Evolutionary conservation across 192 early-diverging fungal species (phyloP).

Genomic region (Obelidium mucronatum): DNA sequence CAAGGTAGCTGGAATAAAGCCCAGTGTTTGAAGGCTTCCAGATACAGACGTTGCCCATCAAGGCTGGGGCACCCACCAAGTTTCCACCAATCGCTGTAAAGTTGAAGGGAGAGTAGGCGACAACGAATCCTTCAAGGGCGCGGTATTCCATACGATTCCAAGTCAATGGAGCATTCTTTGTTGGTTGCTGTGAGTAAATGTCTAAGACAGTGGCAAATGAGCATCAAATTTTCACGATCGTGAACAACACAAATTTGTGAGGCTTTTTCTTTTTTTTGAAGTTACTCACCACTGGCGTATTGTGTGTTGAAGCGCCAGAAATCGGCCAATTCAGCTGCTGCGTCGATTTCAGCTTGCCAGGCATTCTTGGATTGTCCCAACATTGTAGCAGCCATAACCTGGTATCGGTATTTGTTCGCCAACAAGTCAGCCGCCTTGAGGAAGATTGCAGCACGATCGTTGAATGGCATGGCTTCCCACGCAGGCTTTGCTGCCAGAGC

Average conservation of each 20-base stretch:
- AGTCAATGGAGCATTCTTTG: slow-evolving; percentile 78
- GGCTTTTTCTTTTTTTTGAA: background rate
- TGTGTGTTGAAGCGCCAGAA: slow-evolving; percentile 96
- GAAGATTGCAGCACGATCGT: slow-evolving; percentile 94
- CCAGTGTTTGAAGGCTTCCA: slow-evolving; percentile 96
- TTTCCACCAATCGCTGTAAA: slow-evolving; percentile 99
- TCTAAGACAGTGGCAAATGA: slow-evolving; percentile 52
- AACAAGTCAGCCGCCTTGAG: slow-evolving; percentile 97
- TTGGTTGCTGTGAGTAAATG: slow-evolving; percentile 92
- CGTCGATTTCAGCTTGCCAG: slow-evolving; percentile 99
- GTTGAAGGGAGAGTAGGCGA: slow-evolving; percentile 98
- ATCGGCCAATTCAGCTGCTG: slow-evolving; percentile 93
- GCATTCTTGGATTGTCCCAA: slow-evolving; percentile 98
- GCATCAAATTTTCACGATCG: background rate
- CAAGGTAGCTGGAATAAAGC: slow-evolving; percentile 89
- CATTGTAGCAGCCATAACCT: slow-evolving; percentile 86
- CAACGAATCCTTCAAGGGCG: slow-evolving; percentile 96
- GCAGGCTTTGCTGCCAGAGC: slow-evolving; percentile 82
- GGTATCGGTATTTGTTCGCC: slow-evolving; percentile 86
- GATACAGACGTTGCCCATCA: slow-evolving; percentile 98
- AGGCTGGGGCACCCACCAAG: slow-evolving; percentile 87
- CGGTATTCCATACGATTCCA: slow-evolving; percentile 99
- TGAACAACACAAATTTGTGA: background rate
- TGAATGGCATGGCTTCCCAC: slow-evolving; percentile 95
- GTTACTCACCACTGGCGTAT: slow-evolving; percentile 67